Base-by-base conservation (phyloP, 148 eudicot species). In the Diospyros kaki region DNA sequence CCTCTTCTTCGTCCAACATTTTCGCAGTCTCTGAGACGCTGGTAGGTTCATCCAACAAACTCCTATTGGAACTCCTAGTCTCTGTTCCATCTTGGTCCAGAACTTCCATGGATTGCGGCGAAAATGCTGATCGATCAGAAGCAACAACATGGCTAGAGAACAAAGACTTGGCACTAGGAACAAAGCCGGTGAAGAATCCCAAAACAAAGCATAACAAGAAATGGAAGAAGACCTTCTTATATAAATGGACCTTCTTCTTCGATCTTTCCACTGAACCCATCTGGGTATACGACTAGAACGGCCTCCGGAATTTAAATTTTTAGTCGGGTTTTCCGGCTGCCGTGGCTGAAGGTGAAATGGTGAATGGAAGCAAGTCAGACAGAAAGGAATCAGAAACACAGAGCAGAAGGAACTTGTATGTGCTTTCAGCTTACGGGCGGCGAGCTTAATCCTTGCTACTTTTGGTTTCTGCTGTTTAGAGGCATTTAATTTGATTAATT, bases 171-270 rank as follows among this genome's bases (percentile, higher is more conserved):
- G 73, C 74, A 1, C 89, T 88, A 42, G 98, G 98, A 41, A 93
- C 91, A 69, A 94, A 90, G 75, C 98, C 97, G 2, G 85, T 87
- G 79, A 94, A 86, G 86, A 91, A 88, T 2, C 98, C 97, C 91
- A 90, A 84, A 12, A 87, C 80, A 72, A 94, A 94, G 76, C 94
- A 94, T 44, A 94, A 48, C 68, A 84, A 54, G 83, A 94, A 94
- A 83, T 91, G 98, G 58, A 87, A 72, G 9, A 75, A 69, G 4
- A 93, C 93, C 60, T 87, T 94, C 85, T 91, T 91, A 91, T 89
- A 85, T 73, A 88, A 53, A 8, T 85, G 86, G 44, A 74, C 74
- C 56, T 84, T 85, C 75, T 88, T 94, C 82, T 82, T 91, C 18
- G 97, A 83, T 75, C 97, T 84, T 58, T 91, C 97, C 61, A 78